Evolutionary conservation across 345 rosid genomes (phyloP).

Genomic region (Citrus australasica): DNA sequence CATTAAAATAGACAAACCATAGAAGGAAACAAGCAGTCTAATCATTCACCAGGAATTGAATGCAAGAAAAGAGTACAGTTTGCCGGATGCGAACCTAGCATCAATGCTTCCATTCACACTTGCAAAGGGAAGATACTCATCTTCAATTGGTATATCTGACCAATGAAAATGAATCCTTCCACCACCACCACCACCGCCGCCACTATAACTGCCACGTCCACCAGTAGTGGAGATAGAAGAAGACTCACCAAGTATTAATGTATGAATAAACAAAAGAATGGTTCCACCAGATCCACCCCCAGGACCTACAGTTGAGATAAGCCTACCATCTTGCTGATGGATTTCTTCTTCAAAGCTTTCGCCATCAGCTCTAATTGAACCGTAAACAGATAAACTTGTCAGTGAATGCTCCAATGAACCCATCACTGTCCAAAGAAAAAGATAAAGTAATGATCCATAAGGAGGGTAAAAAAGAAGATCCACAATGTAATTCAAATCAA

Average conservation of each 20-base stretch:
- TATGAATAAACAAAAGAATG: conserved; percentile 62
- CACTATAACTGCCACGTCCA: conserved; percentile 77
- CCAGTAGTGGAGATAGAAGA: conserved; percentile 63
- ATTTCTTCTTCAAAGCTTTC: conserved; percentile 61
- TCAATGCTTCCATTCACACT: conserved; percentile 72
- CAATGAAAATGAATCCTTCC: conserved; percentile 94
- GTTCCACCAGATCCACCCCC: conserved; percentile 99
- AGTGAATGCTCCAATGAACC: conserved; percentile 87
- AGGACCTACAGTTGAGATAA: conserved; percentile 52
- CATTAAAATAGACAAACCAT: background rate
- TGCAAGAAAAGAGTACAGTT: background rate
- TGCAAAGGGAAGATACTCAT: conserved; percentile 73
- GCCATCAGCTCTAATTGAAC: conserved; percentile 80
- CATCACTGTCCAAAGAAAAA: conserved; percentile 59
- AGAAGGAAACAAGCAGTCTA: background rate
- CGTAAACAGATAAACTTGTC: conserved; percentile 70
- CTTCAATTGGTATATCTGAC: conserved; percentile 74
- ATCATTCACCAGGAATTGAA: background rate
- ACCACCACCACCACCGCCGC: conserved; percentile 97
- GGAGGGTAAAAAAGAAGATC: background rate
- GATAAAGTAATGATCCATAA: conserved; percentile 5
- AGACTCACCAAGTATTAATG: conserved; percentile 46
- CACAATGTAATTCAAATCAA: conserved; percentile 1
- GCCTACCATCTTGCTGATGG: conserved; percentile 26
- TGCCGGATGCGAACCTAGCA: conserved; percentile 48